Percentiles rank a stretch among this genome's conserved stretches.
phyloP scores from a whole-genome alignment of 306 rosid genomes.

The Lathyrus sativus region DNA sequence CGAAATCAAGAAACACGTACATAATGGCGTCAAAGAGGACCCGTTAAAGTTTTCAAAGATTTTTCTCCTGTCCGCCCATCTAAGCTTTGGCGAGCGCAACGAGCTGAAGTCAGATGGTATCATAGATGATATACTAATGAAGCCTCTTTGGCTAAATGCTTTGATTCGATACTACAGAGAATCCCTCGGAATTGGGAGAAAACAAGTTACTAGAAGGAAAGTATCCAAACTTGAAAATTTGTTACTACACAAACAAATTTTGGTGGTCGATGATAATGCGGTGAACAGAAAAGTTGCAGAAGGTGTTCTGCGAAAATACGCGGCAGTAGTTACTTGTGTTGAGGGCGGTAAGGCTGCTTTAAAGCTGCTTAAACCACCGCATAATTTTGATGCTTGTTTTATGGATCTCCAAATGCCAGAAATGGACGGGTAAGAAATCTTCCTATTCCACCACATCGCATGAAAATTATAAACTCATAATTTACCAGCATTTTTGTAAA shows the following conservation, averaged over 20 bases:
- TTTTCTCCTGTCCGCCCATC: conserved; percentile 63
- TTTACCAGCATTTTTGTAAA: conserved; percentile 33
- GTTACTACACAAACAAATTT: conserved; percentile 59
- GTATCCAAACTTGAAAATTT: conserved; percentile 58
- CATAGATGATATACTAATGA: conserved; percentile 59
- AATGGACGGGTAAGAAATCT: conserved; percentile 90
- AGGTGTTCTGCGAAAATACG: conserved; percentile 80
- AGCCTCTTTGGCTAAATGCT: conserved; percentile 72
- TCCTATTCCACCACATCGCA: too few species aligned
- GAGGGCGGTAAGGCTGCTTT: conserved; percentile 78
- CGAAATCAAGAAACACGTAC: conserved; percentile 43
- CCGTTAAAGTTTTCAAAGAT: conserved; percentile 54
- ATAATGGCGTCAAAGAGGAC: conserved; percentile 46
- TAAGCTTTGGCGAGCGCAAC: conserved; percentile 44
- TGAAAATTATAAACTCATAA: neutral
- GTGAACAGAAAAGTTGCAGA: conserved; percentile 92
- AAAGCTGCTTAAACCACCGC: conserved; percentile 71
- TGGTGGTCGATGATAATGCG: conserved; percentile 90
- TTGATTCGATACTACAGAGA: conserved; percentile 66
- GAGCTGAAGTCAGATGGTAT: conserved; percentile 62
- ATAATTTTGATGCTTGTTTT: conserved; percentile 82
- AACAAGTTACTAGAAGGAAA: conserved; percentile 51
- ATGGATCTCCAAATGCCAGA: conserved; percentile 99
- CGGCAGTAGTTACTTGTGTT: conserved; percentile 78
- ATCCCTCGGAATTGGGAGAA: conserved; percentile 60